Evolutionary conservation across 306 rosid species (phyloP), one percentile per base, ranked within the genome.

Genomic region (Begonia fuchsioides): DNA sequence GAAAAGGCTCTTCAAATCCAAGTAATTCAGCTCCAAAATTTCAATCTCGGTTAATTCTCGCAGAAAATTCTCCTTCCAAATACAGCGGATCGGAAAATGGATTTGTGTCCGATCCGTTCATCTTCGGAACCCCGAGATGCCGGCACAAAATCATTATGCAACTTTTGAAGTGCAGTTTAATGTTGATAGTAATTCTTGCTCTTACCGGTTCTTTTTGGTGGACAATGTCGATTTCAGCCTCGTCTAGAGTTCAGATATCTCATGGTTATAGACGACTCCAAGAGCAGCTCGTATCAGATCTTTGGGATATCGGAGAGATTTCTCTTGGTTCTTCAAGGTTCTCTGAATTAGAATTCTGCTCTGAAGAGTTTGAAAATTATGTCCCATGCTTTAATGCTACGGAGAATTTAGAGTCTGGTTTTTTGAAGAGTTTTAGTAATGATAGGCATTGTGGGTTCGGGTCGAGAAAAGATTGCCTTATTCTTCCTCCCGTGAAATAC

Each of bases 141-240:
- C 75, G 93, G 63, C 94, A 77, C 62, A 78, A 76, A 50, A 68
- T 82, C 48, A 51, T 69, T 40, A 55, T 86, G 73, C 71, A 77
- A 38, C 62, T 86, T 18, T 69, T 92, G 70, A 86, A 71, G 80
- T 52, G 75, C 65, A 82, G 93, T 72, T 70, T 92, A 64, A 81
- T 76, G 52, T 62, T 80, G 57, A 57, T 92, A 64, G 70, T 82
- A 63, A 52, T 86, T 57, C 74, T 82, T 70, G 94, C 96, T 54
- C 86, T 92, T 70, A 68, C 74, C 43, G 94, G 94, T 47, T 92
- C 99, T 5, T 92, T 92, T 72, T 85, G 85, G 81, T 92, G 98
- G 98, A 77, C 94, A 14, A 50, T 92, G 51, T 79, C 96, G 32
- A 82, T 86, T 70, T 92, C 99, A 17, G 50, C 94, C 17, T 66